Base-by-base conservation (phyloP, 108 stramenopile species). In the Stephanodiscus minutulus region DNA sequence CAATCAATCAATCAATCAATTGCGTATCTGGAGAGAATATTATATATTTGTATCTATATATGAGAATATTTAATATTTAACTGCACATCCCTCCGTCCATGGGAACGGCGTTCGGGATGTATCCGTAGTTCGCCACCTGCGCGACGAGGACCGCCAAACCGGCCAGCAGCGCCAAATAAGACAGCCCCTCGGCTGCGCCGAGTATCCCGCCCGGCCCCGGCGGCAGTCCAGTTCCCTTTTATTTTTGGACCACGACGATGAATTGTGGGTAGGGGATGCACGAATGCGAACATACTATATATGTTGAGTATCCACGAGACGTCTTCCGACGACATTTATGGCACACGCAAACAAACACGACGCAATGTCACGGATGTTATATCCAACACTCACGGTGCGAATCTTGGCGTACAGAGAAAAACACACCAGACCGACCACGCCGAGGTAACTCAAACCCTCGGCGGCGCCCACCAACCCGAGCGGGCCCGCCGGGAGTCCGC, bases 81-180 rank as follows among this genome's bases (percentile, higher is more conserved):
- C 43, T 70, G 61, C 92, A 93, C 83, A 89, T 88, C 8, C 90
- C 92, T 17, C 92, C 92, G 41, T 91, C 88, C 87, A 86, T 87
- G 25, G 92, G 92, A 6, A 93, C 80, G 10, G 92, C 92, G 57
- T 93, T 91, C 15, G 92, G 92, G 63, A 93, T 84, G 66, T 89
- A 93, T 24, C 90, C 90, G 74, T 82, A 93, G 61, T 93, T 76
- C 2, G 67, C 66, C n/a, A 93, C 55, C 50, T 91, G 89, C 17
- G 86, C 70, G 21, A 68, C 66, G 41, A 93, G 62, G 20, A 93
- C 92, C 8, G 81, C 64, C 9, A 88, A 28, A 11, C 92, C 92
- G 0, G 76, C 88, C 31, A 82, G 25, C 24, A 85, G 64, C 8
- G 88, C 90, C 39, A 85, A 72, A 70, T 79, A 89, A 3, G 83